Base-by-base conservation (phyloP, 805 yeast genomes). In the Kazachstania taianensis region DNA sequence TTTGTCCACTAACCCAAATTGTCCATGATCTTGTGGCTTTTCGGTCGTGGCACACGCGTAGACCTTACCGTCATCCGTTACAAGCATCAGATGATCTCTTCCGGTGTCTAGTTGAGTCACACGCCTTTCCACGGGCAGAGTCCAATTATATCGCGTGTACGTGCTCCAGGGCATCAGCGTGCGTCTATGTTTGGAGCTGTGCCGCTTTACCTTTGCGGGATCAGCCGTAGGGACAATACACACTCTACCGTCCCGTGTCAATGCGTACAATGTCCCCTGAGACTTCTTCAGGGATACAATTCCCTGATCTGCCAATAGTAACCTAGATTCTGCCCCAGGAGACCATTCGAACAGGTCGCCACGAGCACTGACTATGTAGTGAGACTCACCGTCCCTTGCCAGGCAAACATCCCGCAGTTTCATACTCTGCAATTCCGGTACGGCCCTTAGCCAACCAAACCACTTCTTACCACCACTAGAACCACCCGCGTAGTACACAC, bases 1-100 rank as follows among this genome's bases (percentile, higher is more conserved):
- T 43, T 66, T 72, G 10, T 63, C 58, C 1, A 94, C 92, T 12
- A 84, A 56, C 14, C 96, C 97, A 58, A 72, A 83, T 60, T 92
- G 96, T 4, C 97, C 97, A 32, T 68, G 67, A 5, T 64, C 58
- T n/a, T 62, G 53, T 9, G 36, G 35, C 1, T 45, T 30, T 4
- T 39, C 44, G 5, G 14, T 29, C 7, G 94, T 75, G 12, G 82
- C 70, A 8, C 75, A 64, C 1, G 82, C 64, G 44, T 68, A 79
- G 1, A 82, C 76, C 23, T 73, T 65, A 1, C 87, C 86, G 8
- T 65, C 50, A 27, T 66, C 61, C 1, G 84, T 67, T 26, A 81
- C 53, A 4, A 81, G 52, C n/a, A 82, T 67, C 7, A 87, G 48
- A 58, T 92, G 96, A 35, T 68, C 65, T 6, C 60, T 59, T 8